These are phyloP conservation scores for Dactylellina sp. DNA, from an alignment of 2,329 filamentous ascomycete genomes.

Conservation along the genomic window DNA sequence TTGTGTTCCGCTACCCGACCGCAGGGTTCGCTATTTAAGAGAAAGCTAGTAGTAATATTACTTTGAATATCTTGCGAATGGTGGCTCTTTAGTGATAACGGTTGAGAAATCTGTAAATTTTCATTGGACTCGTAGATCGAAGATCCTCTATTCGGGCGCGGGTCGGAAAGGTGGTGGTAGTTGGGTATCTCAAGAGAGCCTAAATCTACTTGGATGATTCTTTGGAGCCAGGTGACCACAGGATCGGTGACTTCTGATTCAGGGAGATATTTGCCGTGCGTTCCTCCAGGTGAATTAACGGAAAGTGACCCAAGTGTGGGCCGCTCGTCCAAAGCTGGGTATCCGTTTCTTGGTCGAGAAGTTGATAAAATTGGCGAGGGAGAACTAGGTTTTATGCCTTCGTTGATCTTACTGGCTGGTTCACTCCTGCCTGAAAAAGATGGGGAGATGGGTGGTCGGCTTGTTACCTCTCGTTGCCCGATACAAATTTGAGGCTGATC, in stretches of 20 bases:
- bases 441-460: background rate
- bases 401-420: background rate
- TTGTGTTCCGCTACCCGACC: background rate
- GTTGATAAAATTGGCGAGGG: background rate
- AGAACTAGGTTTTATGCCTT: background rate
- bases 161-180: background rate
- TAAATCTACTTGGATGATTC: conserved; percentile 9
- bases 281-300: conserved; percentile 14
- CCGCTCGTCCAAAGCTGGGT: background rate
- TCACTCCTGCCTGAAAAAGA: background rate
- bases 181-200: background rate
- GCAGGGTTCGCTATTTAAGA: background rate
- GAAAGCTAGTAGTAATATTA: background rate
- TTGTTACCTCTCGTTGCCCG: background rate
- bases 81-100: background rate
- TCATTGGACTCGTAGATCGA: conserved; percentile 11
- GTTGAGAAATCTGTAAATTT: background rate
- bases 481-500: background rate
- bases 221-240: conserved; percentile 28
- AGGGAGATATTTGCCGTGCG: background rate
- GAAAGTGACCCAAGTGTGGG: conserved; percentile 21
- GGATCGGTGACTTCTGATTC: conserved; percentile 23
- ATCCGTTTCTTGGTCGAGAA: conserved; percentile 7
- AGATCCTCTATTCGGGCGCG: background rate
- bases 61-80: background rate